Evolutionary conservation across 345 rosid genomes (phyloP), one percentile per base, ranked within the genome.

Genomic region (Acer saccharum): DNA sequence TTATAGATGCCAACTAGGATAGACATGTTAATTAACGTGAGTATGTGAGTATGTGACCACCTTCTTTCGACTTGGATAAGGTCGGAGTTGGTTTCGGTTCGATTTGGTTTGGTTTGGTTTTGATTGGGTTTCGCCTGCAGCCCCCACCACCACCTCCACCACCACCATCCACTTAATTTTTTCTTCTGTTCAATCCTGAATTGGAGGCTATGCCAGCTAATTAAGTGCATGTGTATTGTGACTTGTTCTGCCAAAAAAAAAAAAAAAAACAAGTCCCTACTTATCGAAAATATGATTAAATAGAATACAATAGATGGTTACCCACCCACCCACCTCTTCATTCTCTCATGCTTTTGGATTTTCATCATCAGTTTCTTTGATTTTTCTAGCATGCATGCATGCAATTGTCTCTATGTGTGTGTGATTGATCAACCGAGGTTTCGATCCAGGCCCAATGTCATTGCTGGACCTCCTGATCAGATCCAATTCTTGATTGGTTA

Each of bases 61-160:
- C 78, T 52, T 75, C 64, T 32, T 60, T 65, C 65, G 64, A 20
- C 52, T 23, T 54, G 50, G 77, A 32, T 50, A 65, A 65, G 71
- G 71, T 65, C 50, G 32, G 63, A 12, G 27, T 18, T 60, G 64
- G 64, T 60, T 18, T 57, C n/a, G n/a, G n/a, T n/a, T n/a, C n/a
- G n/a, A n/a, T n/a, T n/a, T n/a, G n/a, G 64, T 60, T 18, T 57
- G 7, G 10, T 20, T 60, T 60, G 23, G 64, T 20, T 60, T 60
- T 20, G 3, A 14, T 50, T 14, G 3, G n/a, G n/a, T 29, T 35
- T 35, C 39, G 1, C 6, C 39, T 12, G 71, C 63, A 75, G 71
- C 48, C 70, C 23, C 71, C 71, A 58, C 71, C 52, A 18, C 1
- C 65, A 71, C n/a, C n/a, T n/a, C n/a, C n/a, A 67, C 70, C 52